Base-by-base conservation (phyloP, 2,329 filamentous ascomycete genomes). In the Hirsutella minnesotensis region DNA sequence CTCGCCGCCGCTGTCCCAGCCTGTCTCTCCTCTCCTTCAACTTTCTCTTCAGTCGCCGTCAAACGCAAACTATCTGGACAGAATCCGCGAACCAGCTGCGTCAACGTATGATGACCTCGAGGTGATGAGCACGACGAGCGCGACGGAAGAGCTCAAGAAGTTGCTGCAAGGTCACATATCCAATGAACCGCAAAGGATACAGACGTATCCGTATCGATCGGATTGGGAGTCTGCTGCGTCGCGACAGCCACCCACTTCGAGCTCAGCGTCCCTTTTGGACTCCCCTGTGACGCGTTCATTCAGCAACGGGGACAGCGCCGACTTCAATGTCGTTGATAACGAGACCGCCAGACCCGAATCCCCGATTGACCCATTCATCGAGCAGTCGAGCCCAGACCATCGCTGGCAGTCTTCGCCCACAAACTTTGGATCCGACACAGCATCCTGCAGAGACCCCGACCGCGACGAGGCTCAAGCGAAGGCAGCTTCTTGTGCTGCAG, bases 211-310 rank as follows among this genome's bases (percentile, higher is more conserved):
- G 15, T 18, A 4, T 18, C 3, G 7, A 3, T 9, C 9, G n/a
- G 16, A 2, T 9, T 19, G 9, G 33, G 33, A 35, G 33, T n/a
- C 16, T 9, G 2, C 24, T 27, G 24, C 16, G 3, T 18, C 16
- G 33, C 54, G 53, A 39, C 49, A 49, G 19, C 51, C 57, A 2
- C 56, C 58, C 5, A 48, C 51, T n/a, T 66, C 64, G 3, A 65
- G 67, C 9, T 65, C 63, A 7, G 46, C 57, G 10, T 64, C 69
- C 41, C 67, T 67, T 7, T 71, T 67, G 68, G 62, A 69, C 44
- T 50, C 62, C 30, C 54, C 56, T 19, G 45, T 46, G 24, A 46
- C 50, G 16, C 52, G 52, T 16, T 42, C 41, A 15, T 44, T 41
- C n/a, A 46, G 46, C 5, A 53, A 57, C 27, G 48, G 41, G 3